phyloP scores from a whole-genome alignment of 371 early-diverging fungal species.

The Mucor indicus region DNA sequence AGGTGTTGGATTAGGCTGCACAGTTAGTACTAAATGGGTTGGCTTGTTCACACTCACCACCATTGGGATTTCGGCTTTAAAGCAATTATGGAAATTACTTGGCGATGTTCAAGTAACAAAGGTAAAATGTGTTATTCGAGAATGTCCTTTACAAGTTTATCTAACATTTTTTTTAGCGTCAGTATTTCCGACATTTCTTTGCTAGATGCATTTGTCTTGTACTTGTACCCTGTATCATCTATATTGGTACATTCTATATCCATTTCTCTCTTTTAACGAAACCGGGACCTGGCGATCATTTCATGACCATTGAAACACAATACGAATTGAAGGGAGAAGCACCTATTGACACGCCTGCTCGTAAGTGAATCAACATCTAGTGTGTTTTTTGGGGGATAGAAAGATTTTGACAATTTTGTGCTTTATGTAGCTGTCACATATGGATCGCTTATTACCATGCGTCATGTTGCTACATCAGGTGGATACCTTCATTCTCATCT shows the following conservation, averaged over 20 bases:
- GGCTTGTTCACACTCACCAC: slow-evolving; percentile 87
- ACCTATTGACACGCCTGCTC: slow-evolving; percentile 45
- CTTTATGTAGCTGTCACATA: slow-evolving; percentile 66
- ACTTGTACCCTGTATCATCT: slow-evolving; percentile 77
- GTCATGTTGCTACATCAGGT: slow-evolving; percentile 70
- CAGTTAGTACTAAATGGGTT: slow-evolving; percentile 84
- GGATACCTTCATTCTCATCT: slow-evolving; percentile 90
- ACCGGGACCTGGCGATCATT: slow-evolving; percentile 90
- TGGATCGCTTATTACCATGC: slow-evolving; percentile 73
- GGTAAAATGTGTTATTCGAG: slow-evolving; percentile 18
- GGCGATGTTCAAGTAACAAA: slow-evolving; percentile 63
- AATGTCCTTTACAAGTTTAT: not conserved
- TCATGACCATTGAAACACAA: slow-evolving; percentile 89
- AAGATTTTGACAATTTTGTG: not conserved
- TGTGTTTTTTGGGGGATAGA: not conserved
- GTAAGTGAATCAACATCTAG: slow-evolving; percentile 8
- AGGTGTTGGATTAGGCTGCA: slow-evolving; percentile 69
- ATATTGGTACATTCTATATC: slow-evolving; percentile 78
- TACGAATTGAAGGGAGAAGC: slow-evolving; percentile 75
- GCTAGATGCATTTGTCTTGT: slow-evolving; percentile 63
- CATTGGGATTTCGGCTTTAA: slow-evolving; percentile 80
- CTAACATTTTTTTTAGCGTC: slow-evolving; percentile 30
- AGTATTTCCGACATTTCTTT: slow-evolving; percentile 26
- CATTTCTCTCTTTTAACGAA: slow-evolving; percentile 78
- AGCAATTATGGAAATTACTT: slow-evolving; percentile 88